Base-by-base conservation (phyloP, 2,329 filamentous ascomycete genomes). In the Neonectria punicea region DNA sequence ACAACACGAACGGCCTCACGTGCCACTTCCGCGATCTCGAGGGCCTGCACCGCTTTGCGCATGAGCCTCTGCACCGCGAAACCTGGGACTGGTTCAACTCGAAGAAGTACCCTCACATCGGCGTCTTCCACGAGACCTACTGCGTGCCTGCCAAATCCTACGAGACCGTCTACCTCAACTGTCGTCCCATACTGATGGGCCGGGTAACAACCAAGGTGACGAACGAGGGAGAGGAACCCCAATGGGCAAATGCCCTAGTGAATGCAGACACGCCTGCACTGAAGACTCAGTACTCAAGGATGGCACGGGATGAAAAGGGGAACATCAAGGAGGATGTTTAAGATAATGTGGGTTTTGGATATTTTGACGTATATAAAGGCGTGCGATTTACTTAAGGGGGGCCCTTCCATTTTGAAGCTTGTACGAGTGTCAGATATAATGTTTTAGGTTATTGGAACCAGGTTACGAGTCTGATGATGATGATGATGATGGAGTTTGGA, bases 121-220 rank as follows among this genome's bases (percentile, higher is more conserved):
- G 81, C 5, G 83, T 88, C 67, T 88, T 80, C 65, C 87, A 89
- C 71, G 87, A 89, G 80, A 81, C 82, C 0, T 88, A 84, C 67
- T 75, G 80, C 28, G 81, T 83, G 5, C 80, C 80, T 1, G 74
- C 76, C 3, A 78, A 80, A 4, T 76, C 77, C 9, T 86, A 84
- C 75, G 86, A 89, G 80, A 82, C 78, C 2, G 78, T 88, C 22
- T 87, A 87, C 69, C 67, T 80, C 8, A 83, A 85, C 63, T 81
- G 80, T 67, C 75, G 70, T 58, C 81, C 81, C 1, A 63, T 75
- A 5, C 57, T 82, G 41, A 61, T 84, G 54, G 82, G 79, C 2
- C 68, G 67, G 3, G 70, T 72, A 0, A 64, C 70, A 9, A 73
- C 78, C 20, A 71, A 64, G 59, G 71, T 72, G 7, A 63, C 71